Conservation (phyloP, 2,329 filamentous ascomycete species). For the Beauveria bassiana region DNA sequence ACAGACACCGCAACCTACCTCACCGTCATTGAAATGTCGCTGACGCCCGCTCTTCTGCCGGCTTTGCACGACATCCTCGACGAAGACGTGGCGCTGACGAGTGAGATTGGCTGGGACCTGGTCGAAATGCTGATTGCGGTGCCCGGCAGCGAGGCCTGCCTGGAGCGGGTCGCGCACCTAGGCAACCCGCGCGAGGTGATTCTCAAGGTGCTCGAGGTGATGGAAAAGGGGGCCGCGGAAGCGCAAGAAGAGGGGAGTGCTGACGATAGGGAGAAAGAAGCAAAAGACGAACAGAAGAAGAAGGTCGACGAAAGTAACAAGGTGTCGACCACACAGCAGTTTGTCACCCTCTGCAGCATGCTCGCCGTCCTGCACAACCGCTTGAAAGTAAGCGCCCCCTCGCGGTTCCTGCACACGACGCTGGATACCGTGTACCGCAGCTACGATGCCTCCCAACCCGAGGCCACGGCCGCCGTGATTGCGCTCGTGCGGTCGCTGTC, state of each 20-base stretch:
- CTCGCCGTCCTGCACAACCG: slow-evolving; percentile 65
- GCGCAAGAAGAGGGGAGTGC: not conserved
- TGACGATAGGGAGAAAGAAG: not conserved
- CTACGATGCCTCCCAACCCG: slow-evolving; percentile 56
- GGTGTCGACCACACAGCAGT: slow-evolving; percentile 37
- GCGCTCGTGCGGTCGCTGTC: slow-evolving; percentile 64
- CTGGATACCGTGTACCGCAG: slow-evolving; percentile 62
- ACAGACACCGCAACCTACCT: slow-evolving; percentile 69
- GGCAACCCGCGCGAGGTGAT: slow-evolving; percentile 79
- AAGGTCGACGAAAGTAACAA: slow-evolving; percentile 26
- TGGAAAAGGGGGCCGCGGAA: slow-evolving; percentile 47
- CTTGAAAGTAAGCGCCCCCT: slow-evolving; percentile 70
- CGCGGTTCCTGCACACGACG: slow-evolving; percentile 70
- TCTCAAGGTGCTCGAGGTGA: slow-evolving; percentile 67
- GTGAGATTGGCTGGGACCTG: slow-evolving; percentile 77
- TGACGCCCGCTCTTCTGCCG: slow-evolving; percentile 59
- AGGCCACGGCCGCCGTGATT: slow-evolving; percentile 62
- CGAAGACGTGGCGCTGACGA: slow-evolving; percentile 61
- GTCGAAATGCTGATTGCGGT: slow-evolving; percentile 66
- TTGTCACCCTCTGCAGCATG: slow-evolving; percentile 63
- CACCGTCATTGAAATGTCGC: slow-evolving; percentile 67
- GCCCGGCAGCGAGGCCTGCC: slow-evolving; percentile 59
- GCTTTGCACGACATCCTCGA: slow-evolving; percentile 61
- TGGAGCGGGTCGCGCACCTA: slow-evolving; percentile 66
- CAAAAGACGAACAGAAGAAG: slow-evolving; percentile 7